Percentiles rank a stretch among this genome's conserved stretches.
Conservation (phyloP, 139 green algal species). For the Tetraselmis chui region DNA sequence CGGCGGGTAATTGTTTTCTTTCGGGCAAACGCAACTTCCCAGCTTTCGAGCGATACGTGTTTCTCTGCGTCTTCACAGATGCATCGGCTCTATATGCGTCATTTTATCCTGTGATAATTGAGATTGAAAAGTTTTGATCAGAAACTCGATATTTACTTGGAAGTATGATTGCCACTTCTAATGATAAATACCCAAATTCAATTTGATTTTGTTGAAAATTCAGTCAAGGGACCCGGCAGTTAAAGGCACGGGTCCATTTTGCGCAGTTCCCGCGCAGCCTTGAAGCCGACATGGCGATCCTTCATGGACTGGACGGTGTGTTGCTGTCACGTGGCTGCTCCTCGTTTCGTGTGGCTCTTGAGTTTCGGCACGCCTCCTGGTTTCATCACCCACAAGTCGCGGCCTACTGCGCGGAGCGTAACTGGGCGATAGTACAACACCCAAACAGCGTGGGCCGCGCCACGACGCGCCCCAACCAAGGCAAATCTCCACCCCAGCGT, state of each 20-base stretch:
- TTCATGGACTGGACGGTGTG: neutral
- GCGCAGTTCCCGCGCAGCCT: neutral
- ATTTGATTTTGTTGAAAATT: too few relatives aligned
- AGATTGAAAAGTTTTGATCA: too few relatives aligned
- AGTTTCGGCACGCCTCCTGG: neutral
- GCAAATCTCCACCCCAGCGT: neutral
- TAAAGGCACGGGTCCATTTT: too few relatives aligned
- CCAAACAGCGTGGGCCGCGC: neutral
- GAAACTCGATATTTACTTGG: neutral
- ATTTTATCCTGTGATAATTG: too few relatives aligned
- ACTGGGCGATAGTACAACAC: neutral
- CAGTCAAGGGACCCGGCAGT: too few relatives aligned
- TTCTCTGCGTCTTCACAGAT: too few relatives aligned
- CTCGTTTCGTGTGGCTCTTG: neutral
- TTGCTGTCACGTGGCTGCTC: neutral
- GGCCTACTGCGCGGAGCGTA: neutral
- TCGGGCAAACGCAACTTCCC: too few relatives aligned
- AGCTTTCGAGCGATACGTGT: too few relatives aligned
- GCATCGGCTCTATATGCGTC: too few relatives aligned
- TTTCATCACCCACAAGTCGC: neutral
- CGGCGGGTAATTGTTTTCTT: too few relatives aligned
- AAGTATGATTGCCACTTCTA: neutral
- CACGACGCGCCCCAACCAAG: neutral
- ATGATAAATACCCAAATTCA: too few relatives aligned
- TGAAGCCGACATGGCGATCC: neutral